Percentiles rank a stretch among this genome's conserved stretches.
These are phyloP conservation scores for Epichloe baconii DNA, from an alignment of 2,329 filamentous ascomycete genomes.

Conservation along the genomic window DNA sequence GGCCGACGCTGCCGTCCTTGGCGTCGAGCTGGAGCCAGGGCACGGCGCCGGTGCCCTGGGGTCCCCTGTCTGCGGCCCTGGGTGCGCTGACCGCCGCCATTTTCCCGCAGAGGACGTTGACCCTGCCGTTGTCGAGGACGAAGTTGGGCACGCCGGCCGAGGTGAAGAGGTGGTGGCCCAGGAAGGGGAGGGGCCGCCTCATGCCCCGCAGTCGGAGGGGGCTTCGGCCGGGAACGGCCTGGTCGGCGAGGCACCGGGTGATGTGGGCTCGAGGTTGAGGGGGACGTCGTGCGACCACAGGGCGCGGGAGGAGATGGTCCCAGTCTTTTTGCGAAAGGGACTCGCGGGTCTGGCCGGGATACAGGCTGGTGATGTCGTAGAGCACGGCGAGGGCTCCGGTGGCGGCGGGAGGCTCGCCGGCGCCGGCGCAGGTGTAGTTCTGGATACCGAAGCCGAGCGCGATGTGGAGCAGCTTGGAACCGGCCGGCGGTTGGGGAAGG, in stretches of 20 bases:
- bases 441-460: constrained; percentile 52
- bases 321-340: constrained; percentile 28
- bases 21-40: constrained; percentile 39
- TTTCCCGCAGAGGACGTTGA: constrained; percentile 34
- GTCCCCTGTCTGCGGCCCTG: constrained; percentile 28
- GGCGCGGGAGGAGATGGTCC: constrained; percentile 25
- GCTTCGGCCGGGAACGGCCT: constrained; percentile 31
- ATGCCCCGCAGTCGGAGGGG: constrained; percentile 25
- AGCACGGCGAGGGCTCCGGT: constrained; percentile 46
- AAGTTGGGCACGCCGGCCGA: constrained; percentile 42
- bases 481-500: constrained; percentile 28
- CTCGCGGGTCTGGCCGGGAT: constrained; percentile 27
- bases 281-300: constrained; percentile 31
- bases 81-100: constrained; percentile 39
- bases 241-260: constrained; percentile 29
- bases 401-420: constrained; percentile 22
- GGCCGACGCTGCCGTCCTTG: constrained; percentile 24
- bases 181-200: constrained; percentile 18
- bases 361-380: constrained; percentile 42
- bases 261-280: constrained; percentile 29
- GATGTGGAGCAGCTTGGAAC: constrained; percentile 36
- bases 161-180: constrained; percentile 59
- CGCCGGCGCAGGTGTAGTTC: constrained; percentile 50
- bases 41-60: constrained; percentile 37
- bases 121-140: constrained; percentile 30